phyloP scores from a whole-genome alignment of 2,329 filamentous ascomycete genomes.

The Macroventuria anomochaeta region DNA sequence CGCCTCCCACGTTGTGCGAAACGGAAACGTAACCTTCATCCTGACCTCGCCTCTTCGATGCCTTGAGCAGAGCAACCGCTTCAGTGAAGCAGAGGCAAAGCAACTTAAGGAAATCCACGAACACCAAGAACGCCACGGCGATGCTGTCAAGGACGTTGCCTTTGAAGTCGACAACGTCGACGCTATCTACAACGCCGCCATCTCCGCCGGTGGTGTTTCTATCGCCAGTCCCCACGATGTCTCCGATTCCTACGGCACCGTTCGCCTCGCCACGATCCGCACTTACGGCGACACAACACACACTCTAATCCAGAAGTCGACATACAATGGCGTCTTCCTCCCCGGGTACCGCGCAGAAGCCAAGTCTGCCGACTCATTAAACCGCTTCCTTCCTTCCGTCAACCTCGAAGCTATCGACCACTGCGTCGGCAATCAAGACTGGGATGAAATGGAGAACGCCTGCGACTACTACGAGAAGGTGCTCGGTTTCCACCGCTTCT shows the following conservation, averaged over 20 bases:
- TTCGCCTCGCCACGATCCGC: constrained; percentile 79
- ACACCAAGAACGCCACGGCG: constrained; percentile 86
- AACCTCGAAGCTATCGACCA: constrained; percentile 83
- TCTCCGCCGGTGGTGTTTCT: constrained; percentile 67
- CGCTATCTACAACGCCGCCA: constrained; percentile 76
- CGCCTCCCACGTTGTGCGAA: constrained; percentile 83
- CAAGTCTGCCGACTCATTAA: constrained; percentile 53
- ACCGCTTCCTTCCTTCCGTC: constrained; percentile 66
- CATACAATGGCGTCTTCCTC: constrained; percentile 79
- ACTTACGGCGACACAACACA: constrained; percentile 97
- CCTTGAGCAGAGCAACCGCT: constrained; percentile 39
- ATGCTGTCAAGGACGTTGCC: constrained; percentile 93
- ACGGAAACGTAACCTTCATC: constrained; percentile 79
- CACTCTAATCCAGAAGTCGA: constrained; percentile 77
- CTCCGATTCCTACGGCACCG: constrained; percentile 67
- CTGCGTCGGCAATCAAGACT: constrained; percentile 96
- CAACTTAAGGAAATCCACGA: constrained; percentile 77
- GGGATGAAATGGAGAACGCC: constrained; percentile 79
- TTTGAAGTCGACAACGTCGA: constrained; percentile 92
- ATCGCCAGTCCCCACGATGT: constrained; percentile 65
- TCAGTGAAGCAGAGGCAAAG: constrained; percentile 63
- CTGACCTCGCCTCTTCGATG: constrained; percentile 79
- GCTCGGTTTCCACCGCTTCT: constrained; percentile 95
- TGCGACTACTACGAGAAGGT: constrained; percentile 82
- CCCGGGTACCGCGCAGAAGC: constrained; percentile 75